These are phyloP conservation scores for Tinospora cordifolia DNA, from an alignment of 164 flowering plant genomes.

Conservation along the genomic window DNA sequence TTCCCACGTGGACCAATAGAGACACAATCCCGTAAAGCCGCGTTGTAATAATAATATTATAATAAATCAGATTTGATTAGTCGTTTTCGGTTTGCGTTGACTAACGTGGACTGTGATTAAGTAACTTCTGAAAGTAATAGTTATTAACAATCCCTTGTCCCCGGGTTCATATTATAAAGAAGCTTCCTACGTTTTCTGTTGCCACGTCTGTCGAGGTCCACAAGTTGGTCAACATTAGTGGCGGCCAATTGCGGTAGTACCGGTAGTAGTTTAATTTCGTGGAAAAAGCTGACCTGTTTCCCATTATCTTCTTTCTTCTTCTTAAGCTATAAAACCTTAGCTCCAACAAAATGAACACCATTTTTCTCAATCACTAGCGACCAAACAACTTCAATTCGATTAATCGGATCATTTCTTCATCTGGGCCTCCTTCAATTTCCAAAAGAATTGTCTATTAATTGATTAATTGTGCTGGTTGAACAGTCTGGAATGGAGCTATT, in stretches of 20 bases:
- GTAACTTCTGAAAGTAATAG: no score
- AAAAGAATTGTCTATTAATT: not conserved
- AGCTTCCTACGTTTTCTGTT: not conserved
- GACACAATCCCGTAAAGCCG: no score
- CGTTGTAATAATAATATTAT: no score
- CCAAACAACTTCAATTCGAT: not conserved
- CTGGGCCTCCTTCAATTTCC: not conserved
- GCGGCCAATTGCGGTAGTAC: not conserved
- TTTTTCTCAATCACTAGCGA: no score
- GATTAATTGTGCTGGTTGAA: not conserved
- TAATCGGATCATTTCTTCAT: not conserved
- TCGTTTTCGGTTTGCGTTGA: no score
- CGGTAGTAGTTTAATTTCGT: no score
- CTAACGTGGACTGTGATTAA: no score
- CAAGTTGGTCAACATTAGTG: not conserved
- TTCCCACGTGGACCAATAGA: no score
- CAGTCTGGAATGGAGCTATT: constrained; percentile 52
- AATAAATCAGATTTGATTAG: no score
- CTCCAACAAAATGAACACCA: not conserved
- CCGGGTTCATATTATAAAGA: not conserved
- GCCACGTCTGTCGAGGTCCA: not conserved
- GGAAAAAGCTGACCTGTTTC: not conserved
- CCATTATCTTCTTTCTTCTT: constrained; percentile 1
- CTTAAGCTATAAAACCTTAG: not conserved
- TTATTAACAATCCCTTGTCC: not conserved